Base-by-base conservation (phyloP, 2,329 filamentous ascomycete species). In the Talaromyces islandicus region DNA sequence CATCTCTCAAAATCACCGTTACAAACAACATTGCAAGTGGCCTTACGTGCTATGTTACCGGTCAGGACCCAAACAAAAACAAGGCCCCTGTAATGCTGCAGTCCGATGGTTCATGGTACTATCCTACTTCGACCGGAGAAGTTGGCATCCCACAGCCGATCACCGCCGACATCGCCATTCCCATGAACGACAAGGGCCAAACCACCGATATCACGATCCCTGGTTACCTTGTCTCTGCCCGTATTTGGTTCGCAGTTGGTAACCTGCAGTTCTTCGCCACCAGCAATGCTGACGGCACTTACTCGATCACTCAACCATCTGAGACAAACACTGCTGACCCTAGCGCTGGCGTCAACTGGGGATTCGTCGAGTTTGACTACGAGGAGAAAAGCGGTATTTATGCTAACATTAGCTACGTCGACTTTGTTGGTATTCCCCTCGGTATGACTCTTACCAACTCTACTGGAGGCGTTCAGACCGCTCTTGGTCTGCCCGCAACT, bases 321-420 rank as follows among this genome's bases (percentile, higher is more conserved):
- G 73, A 77, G 9, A 73, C 71, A 11, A 80, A 79, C 66, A 68
- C 76, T 0, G 57, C 63, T 3, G 80, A 82, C 57, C 76, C 79
- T 3, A 80, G 75, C 29, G 69, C 76, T 0, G 72, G 68, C 2
- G 66, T 79, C 41, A 77, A 77, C 66, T 83, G 80, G 79, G 80
- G 79, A 0, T 83, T 82, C 58, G 73, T 81, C 19, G 81, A 83
- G 64, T 69, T 83, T 29, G 80, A 79, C 1, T 77, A 76, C 64
- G 78, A 71, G n/a, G 53, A 65, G 0, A 64, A 71, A 1, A 73
- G 73, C 0, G 67, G 71, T 7, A 66, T 82, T 27, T 81, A 71
- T 48, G 78, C 79, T 62, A 82, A 83, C 66, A 75, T 83, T 58
- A 80, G 75, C 54, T 82, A 79, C 59, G 81, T 83, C 32, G 81